Percentiles rank a stretch among this genome's conserved stretches.
phyloP scores from a whole-genome alignment of 768 basidiomycete genomes.

The Trichaptum fuscoviolaceum region DNA sequence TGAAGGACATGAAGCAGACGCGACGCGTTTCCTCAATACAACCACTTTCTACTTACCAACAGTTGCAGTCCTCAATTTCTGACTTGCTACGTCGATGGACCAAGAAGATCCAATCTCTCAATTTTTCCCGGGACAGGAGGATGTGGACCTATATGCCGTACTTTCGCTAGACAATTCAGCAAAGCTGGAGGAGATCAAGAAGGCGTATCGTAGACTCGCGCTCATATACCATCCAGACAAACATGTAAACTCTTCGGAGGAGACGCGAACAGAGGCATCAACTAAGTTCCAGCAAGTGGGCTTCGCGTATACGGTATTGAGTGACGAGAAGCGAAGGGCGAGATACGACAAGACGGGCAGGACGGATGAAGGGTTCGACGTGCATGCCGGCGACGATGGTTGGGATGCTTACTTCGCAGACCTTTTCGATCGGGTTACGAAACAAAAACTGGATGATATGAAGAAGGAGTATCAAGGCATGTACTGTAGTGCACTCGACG shows the following conservation, averaged over 20 bases:
- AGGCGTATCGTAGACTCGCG: slow-evolving; percentile 80
- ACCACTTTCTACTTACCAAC: slow-evolving; percentile 5
- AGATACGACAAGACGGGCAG: slow-evolving; percentile 83
- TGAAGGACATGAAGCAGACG: slow-evolving; percentile 14
- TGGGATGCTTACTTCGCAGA: slow-evolving; percentile 97
- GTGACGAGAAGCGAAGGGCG: slow-evolving; percentile 68
- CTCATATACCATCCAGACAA: slow-evolving; percentile 90
- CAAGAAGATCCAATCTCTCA: slow-evolving; percentile 64
- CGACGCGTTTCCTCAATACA: slow-evolving; percentile 16
- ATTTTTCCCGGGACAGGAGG: slow-evolving; percentile 72
- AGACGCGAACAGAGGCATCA: slow-evolving; percentile 61
- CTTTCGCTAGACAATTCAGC: slow-evolving; percentile 53
- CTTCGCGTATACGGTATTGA: slow-evolving; percentile 86
- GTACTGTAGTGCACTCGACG: slow-evolving; percentile 8
- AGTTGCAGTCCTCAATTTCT: neutral
- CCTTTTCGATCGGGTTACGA: slow-evolving; percentile 82
- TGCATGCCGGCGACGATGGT: slow-evolving; percentile 71
- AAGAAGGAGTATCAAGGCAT: slow-evolving; percentile 91
- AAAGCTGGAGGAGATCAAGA: slow-evolving; percentile 64
- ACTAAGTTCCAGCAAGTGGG: slow-evolving; percentile 88
- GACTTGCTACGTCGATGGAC: slow-evolving; percentile 43
- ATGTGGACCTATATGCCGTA: slow-evolving; percentile 74
- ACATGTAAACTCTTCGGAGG: slow-evolving; percentile 54
- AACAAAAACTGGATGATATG: slow-evolving; percentile 85
- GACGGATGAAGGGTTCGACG: slow-evolving; percentile 73